Base-by-base conservation (phyloP, 148 eudicot genomes). In the Cornus florida region DNA sequence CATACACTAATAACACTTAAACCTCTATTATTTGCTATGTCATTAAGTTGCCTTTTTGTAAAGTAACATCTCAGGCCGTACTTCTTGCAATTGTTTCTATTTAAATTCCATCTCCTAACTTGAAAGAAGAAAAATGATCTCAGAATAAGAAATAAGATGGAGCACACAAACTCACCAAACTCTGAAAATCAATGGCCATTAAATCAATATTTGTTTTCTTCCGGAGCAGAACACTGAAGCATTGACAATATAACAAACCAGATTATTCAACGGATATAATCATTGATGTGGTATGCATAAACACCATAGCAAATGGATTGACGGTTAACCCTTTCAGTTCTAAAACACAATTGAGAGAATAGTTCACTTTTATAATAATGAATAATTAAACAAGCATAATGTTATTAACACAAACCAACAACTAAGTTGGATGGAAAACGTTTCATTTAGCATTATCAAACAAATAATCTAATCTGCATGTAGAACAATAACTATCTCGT, bases 201-300 rank as follows among this genome's bases (percentile, higher is more conserved):
- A 91, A 74, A 23, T 83, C 89, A 79, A 92, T 96, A 79, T 89
- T 96, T n/a, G 83, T 75, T 67, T 91, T 96, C 80, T 84, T 93
- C 72, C 99, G 89, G 39, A 93, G 83, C 81, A 96, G 83, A 84
- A 96, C 99, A 82, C 99, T 96, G 89, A 88, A 82, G 35, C 35
- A 60, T 11, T 35, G 38, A 35, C 38, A 35, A 84, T 60, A 60
- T 48, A 82, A 73, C 53, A 62, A 67, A 1, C 66, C 4, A 69
- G 8, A 67, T 82, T 71, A 87, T 35, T 46, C 5, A 23, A 48
- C 8, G 17, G 4, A 72, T 19, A 24, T 43, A 14, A 53, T 53
- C 64, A 10, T n/a, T 24, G 9, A n/a, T 19, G 23, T 67, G 28
- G 22, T 46, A 60, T 46, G 62, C 41, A 43, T 19, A 16, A 38